These are phyloP conservation scores for Juglanconis juglandina DNA, from an alignment of 2,329 filamentous ascomycete genomes.

Conservation along the genomic window DNA sequence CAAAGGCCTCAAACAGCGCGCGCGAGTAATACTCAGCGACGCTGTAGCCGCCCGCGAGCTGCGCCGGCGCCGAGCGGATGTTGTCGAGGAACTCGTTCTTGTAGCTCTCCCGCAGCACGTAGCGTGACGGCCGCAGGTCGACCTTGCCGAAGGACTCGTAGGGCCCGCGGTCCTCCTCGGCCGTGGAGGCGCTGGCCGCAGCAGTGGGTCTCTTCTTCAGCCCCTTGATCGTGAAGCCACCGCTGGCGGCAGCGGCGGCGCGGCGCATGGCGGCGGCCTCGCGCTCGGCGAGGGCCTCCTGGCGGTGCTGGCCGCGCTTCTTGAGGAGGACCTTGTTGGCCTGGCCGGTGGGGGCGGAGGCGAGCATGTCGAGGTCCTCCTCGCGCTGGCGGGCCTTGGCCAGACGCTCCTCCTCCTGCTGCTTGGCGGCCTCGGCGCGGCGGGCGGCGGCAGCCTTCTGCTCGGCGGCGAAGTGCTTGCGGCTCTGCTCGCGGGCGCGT, in stretches of 20 bases:
- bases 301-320: slow-evolving; percentile 59
- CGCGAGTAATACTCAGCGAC: slow-evolving; percentile 77
- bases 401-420: slow-evolving; percentile 67
- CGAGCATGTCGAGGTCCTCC: slow-evolving; percentile 69
- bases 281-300: slow-evolving; percentile 30
- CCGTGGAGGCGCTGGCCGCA: slow-evolving; percentile 43
- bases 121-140: slow-evolving; percentile 65
- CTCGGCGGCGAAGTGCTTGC: slow-evolving; percentile 59
- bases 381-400: slow-evolving; percentile 62
- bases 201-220: slow-evolving; percentile 55
- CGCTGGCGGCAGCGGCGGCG: slow-evolving; percentile 20
- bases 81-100: slow-evolving; percentile 70
- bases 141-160: slow-evolving; percentile 89
- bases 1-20: slow-evolving; percentile 83
- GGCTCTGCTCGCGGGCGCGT: slow-evolving; percentile 49
- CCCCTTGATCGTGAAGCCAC: slow-evolving; percentile 68
- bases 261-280: slow-evolving; percentile 35
- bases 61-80: slow-evolving; percentile 61
- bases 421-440: slow-evolving; percentile 59
- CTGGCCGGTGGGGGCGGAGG: slow-evolving; percentile 52
- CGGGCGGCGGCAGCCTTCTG: slow-evolving; percentile 63
- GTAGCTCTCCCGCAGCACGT: slow-evolving; percentile 66
- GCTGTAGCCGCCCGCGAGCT: slow-evolving; percentile 78
- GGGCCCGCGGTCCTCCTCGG: slow-evolving; percentile 64
- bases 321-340: slow-evolving; percentile 65